These are phyloP conservation scores for Ceratobasidium sp. DNA, from an alignment of 1,284 basidiomycete species.

Conservation along the genomic window DNA sequence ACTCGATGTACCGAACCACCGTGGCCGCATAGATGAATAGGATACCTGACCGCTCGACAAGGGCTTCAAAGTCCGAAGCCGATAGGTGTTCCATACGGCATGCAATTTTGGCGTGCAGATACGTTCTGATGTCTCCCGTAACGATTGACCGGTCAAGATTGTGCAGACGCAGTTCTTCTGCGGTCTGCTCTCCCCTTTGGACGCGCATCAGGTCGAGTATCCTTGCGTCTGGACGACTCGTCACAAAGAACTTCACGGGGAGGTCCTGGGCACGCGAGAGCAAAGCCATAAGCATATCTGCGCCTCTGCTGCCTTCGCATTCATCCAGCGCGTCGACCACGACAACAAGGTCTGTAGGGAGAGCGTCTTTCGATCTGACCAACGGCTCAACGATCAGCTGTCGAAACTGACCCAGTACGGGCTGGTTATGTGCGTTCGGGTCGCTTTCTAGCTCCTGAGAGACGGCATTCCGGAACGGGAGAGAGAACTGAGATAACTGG, in stretches of 20 bases:
- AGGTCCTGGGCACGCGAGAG: neutral
- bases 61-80: neutral
- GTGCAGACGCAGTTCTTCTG: neutral
- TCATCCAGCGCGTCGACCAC: slow-evolving; percentile 21
- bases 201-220: neutral
- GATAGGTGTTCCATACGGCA: neutral
- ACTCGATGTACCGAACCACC: neutral
- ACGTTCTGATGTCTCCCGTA: neutral
- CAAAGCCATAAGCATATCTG: neutral
- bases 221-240: slow-evolving; percentile 1
- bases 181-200: neutral
- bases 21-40: slow-evolving; percentile 34
- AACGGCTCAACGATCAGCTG: neutral
- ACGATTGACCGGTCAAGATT: neutral
- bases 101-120: neutral
- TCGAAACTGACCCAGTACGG: neutral
- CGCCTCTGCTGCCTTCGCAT: neutral
- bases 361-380: neutral
- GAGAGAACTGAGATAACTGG: slow-evolving; percentile 6
- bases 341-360: neutral
- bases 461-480: neutral
- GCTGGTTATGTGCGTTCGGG: neutral
- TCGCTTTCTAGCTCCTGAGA: neutral
- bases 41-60: neutral
- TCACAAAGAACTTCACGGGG: slow-evolving; percentile 1